phyloP scores from a whole-genome alignment of 2,329 filamentous ascomycete genomes.

The Neofusicoccum kwambonambiense region DNA sequence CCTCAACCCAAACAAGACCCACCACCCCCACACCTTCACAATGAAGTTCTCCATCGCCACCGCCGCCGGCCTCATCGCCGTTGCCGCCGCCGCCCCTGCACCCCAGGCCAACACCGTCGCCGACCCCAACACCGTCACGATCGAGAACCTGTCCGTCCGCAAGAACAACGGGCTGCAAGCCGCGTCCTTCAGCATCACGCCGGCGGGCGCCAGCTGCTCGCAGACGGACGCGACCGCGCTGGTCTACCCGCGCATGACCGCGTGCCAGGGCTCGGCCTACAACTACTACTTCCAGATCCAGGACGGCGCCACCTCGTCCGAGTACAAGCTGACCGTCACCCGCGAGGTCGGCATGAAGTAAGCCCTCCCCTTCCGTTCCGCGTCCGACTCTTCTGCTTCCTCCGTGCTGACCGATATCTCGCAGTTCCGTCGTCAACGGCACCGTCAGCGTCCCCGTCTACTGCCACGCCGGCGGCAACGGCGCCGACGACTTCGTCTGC shows the following conservation, averaged over 20 bases:
- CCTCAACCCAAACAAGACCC: neutral
- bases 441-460: neutral
- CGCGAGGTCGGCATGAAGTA: slow-evolving; percentile 7
- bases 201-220: neutral
- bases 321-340: slow-evolving; percentile 5
- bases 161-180: slow-evolving; percentile 9
- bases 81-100: neutral
- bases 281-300: slow-evolving; percentile 15
- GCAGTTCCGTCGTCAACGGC: neutral
- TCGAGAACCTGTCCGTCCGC: slow-evolving; percentile 2
- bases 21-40: neutral
- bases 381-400: too few species aligned
- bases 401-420: neutral
- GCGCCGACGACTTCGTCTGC: slow-evolving; percentile 6
- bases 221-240: neutral
- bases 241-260: neutral
- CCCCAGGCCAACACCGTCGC: neutral
- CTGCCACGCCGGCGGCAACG: slow-evolving; percentile 15
- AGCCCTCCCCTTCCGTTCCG: neutral
- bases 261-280: neutral
- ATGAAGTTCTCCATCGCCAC: slow-evolving; percentile 1
- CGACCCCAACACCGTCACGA: neutral
- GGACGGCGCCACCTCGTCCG: neutral
- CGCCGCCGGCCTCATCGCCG: neutral
- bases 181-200: neutral